Percentiles rank a stretch among this genome's conserved stretches.
Evolutionary conservation across 768 basidiomycete species (phyloP).

Genomic region (Vararia minispora): DNA sequence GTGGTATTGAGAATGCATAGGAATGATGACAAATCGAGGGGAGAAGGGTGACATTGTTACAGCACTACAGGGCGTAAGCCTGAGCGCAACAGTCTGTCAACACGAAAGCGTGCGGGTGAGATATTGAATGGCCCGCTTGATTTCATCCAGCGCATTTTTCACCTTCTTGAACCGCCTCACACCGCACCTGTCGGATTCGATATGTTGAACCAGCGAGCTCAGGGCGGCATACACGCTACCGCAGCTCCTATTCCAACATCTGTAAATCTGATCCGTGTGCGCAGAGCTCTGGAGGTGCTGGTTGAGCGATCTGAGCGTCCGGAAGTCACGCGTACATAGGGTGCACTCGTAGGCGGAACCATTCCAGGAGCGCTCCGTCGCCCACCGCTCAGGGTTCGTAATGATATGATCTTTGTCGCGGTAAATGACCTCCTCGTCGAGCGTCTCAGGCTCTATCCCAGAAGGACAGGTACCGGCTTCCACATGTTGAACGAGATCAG

Average conservation of each 20-base stretch:
- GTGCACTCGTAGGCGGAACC: slow-evolving; percentile 46
- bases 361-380: slow-evolving; percentile 32
- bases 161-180: slow-evolving; percentile 7
- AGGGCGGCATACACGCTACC: no score
- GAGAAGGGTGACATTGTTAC: no score
- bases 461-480: slow-evolving; percentile 50
- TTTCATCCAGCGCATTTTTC: slow-evolving; percentile 4
- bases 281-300: slow-evolving; percentile 53
- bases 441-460: slow-evolving; percentile 27
- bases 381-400: slow-evolving; percentile 40
- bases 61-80: no score
- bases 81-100: no score
- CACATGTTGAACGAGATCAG: slow-evolving; percentile 51
- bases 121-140: no score
- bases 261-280: slow-evolving; percentile 41
- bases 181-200: slow-evolving; percentile 5
- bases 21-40: no score
- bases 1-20: no score
- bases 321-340: slow-evolving; percentile 39
- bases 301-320: slow-evolving; percentile 36
- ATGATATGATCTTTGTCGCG: slow-evolving; percentile 37
- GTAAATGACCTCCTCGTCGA: slow-evolving; percentile 30
- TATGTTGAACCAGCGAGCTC: slow-evolving; percentile 6
- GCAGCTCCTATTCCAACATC: no score
- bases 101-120: background rate